These are phyloP conservation scores for Pichia rugopelliculosa DNA, from an alignment of 805 yeast species.

Conservation along the genomic window DNA sequence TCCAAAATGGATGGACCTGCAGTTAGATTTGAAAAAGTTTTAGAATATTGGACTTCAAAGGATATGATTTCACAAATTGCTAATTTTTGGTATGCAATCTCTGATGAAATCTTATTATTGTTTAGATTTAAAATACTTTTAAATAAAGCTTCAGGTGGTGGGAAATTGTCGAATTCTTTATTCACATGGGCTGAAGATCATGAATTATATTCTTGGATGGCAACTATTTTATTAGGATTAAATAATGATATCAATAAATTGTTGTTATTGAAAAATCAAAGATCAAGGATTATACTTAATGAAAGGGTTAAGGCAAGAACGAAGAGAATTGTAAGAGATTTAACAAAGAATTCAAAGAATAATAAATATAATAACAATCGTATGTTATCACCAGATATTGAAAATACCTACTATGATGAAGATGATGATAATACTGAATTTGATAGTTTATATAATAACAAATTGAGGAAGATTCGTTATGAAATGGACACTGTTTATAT, in stretches of 20 bases:
- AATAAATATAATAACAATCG: slow-evolving; percentile 1
- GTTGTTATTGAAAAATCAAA: slow-evolving; percentile 37
- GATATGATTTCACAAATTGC: slow-evolving; percentile 42
- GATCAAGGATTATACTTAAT: slow-evolving; percentile 47
- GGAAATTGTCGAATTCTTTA: slow-evolving; percentile 26
- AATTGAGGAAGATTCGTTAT: slow-evolving; percentile 18
- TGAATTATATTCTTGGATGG: slow-evolving; percentile 64
- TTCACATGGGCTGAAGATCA: slow-evolving; percentile 38
- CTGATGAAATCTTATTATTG: slow-evolving; percentile 55
- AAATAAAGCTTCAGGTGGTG: slow-evolving; percentile 27
- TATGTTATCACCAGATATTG: background rate
- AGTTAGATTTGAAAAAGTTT: slow-evolving; percentile 17
- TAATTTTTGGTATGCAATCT: slow-evolving; percentile 54
- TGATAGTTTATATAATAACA: slow-evolving; percentile 2
- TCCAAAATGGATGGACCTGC: slow-evolving; percentile 12
- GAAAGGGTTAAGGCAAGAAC: slow-evolving; percentile 56
- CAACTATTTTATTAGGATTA: slow-evolving; percentile 51
- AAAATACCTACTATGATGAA: background rate
- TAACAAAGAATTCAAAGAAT: slow-evolving; percentile 1
- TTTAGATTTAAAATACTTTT: slow-evolving; percentile 53
- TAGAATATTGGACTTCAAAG: slow-evolving; percentile 34
- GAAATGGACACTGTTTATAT: slow-evolving; percentile 29
- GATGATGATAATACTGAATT: slow-evolving; percentile 5
- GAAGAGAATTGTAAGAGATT: slow-evolving; percentile 18
- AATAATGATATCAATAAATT: slow-evolving; percentile 43